phyloP scores from a whole-genome alignment of 208 protist species.

The Leishmania aethiopica region DNA sequence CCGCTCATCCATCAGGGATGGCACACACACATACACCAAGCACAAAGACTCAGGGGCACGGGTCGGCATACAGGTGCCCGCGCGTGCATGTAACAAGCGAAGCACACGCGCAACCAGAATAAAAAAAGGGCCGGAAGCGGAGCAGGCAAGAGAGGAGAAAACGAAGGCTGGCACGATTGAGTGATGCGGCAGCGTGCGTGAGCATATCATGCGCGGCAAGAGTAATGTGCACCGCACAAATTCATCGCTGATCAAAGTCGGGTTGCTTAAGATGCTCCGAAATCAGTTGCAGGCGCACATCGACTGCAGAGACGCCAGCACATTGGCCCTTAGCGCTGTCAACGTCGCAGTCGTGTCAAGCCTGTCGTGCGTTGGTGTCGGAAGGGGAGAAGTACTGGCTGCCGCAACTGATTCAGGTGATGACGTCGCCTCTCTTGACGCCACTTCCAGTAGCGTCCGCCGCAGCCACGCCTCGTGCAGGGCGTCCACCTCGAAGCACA shows the following conservation, averaged over 20 bases:
- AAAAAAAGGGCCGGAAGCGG: not conserved
- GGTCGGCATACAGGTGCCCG: not conserved
- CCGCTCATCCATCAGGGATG: not conserved
- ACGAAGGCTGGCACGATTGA: not conserved
- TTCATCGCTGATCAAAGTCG: not conserved
- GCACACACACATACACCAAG: not conserved
- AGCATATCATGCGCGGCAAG: not conserved
- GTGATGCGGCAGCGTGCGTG: not conserved
- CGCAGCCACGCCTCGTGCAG: conserved; percentile 16
- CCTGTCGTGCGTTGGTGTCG: not conserved
- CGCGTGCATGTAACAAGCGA: not conserved
- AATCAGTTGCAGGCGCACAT: not conserved
- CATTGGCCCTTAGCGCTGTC: not conserved
- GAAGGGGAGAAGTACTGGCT: not conserved
- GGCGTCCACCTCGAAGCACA: conserved; percentile 26
- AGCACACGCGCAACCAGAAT: not conserved
- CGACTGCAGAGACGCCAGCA: not conserved
- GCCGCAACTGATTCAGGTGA: not conserved
- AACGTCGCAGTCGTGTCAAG: not conserved
- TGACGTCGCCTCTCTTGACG: not conserved
- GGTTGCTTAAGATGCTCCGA: not conserved
- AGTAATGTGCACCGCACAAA: not conserved
- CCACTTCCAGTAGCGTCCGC: not conserved
- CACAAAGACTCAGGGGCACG: not conserved
- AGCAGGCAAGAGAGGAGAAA: not conserved